Conservation (phyloP, 768 basidiomycete genomes). For the Tricholoma hemisulphureum region DNA sequence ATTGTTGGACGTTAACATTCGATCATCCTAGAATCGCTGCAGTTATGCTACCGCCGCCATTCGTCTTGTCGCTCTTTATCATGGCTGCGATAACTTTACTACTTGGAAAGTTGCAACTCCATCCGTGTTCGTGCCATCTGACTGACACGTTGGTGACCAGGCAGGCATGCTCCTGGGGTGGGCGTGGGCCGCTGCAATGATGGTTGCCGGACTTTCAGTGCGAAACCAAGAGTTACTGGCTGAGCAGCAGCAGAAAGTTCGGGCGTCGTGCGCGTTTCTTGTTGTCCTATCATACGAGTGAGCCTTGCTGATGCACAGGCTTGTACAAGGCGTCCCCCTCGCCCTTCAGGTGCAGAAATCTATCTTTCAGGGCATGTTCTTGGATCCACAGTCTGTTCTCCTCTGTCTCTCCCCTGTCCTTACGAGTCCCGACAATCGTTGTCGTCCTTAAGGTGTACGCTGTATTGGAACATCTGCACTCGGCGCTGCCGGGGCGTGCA, state of each 20-base stretch:
- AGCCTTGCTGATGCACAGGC: conserved; percentile 7
- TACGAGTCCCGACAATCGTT: neutral
- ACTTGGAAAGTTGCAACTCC: conserved; percentile 27
- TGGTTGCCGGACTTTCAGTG: conserved; percentile 39
- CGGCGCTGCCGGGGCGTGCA: conserved; percentile 35
- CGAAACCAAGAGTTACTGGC: conserved; percentile 35
- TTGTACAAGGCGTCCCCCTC: conserved; percentile 26
- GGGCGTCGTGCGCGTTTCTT: conserved; percentile 33
- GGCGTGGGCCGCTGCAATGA: conserved; percentile 46
- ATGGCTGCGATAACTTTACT: conserved; percentile 33
- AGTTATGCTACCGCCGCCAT: conserved; percentile 38
- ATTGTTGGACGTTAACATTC: neutral
- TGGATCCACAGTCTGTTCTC: conserved; percentile 39
- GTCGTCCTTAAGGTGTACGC: conserved; percentile 36
- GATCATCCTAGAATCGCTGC: conserved; percentile 33
- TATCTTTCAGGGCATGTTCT: conserved; percentile 39
- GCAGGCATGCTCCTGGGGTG: conserved; percentile 46
- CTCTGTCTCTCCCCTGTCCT: no score
- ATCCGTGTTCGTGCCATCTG: neutral
- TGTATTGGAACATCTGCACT: conserved; percentile 40
- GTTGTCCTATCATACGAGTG: neutral
- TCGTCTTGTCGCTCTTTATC: conserved; percentile 39
- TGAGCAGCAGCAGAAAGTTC: conserved; percentile 31
- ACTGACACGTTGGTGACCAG: no score
- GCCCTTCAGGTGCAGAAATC: conserved; percentile 32